Percentiles rank a stretch among this genome's conserved stretches.
Evolutionary conservation across 176 grass and related monocot species (phyloP).

Genomic region (Aechmea fasciata): DNA sequence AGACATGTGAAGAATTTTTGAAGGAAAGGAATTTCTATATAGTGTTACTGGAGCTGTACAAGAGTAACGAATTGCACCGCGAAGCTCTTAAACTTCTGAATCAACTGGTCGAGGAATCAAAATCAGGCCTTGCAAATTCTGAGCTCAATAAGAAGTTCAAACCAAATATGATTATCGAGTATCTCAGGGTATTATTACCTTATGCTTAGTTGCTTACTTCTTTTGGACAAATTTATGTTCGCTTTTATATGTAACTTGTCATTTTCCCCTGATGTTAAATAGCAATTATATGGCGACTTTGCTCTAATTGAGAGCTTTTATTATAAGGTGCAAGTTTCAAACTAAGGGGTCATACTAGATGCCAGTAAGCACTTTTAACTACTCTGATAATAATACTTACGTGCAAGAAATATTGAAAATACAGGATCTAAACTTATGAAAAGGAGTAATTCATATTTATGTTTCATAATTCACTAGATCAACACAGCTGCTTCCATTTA

Average conservation of each 20-base stretch:
- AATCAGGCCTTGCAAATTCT: conserved; percentile 34
- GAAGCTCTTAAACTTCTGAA: conserved; percentile 87
- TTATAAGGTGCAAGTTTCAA: not conserved
- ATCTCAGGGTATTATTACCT: conserved; percentile 64
- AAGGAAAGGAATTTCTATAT: conserved; percentile 65
- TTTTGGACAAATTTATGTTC: too few relatives aligned
- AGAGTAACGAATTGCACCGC: conserved; percentile 77
- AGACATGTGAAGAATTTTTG: conserved; percentile 82
- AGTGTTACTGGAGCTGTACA: conserved; percentile 86
- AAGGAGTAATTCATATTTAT: not conserved
- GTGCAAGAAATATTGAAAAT: not conserved
- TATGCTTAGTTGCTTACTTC: conserved; percentile 1
- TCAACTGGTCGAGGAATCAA: conserved; percentile 85
- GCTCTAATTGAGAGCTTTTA: not conserved
- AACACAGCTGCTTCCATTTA: not conserved
- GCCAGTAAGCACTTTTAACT: not conserved
- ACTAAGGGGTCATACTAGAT: not conserved
- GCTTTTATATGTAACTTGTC: conserved; percentile 7
- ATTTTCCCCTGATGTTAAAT: not conserved
- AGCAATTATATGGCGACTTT: not conserved
- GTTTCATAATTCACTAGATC: not conserved
- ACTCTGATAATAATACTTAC: not conserved
- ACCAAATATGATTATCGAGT: conserved; percentile 81
- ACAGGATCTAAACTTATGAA: not conserved
- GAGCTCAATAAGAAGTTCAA: conserved; percentile 62